Base-by-base conservation (phyloP, 441 rosid species). In the Populus hybrid region DNA sequence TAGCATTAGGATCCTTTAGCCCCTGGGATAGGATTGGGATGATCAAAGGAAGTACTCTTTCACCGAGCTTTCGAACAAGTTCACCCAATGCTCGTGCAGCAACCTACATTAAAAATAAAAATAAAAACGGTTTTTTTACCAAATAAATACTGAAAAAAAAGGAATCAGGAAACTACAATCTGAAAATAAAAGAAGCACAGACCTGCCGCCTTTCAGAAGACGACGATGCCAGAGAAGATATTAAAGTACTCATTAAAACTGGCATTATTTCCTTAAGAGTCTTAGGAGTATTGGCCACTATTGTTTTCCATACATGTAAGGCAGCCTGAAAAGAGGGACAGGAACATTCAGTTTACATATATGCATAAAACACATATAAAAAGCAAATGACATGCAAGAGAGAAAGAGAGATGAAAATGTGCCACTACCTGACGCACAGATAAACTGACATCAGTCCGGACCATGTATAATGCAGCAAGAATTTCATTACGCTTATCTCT, bases 121-220 rank as follows among this genome's bases (percentile, higher is more conserved):
- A 40, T 66, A 40, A 29, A 12, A 64, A 21, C 61, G 4, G 9
- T 7, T 35, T 26, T 7, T 63, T 63, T 35, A 21, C 10, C 12
- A 36, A 65, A 29, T 26, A 65, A 64, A 64, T 9, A 23, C 28
- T 64, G 35, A 14, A 68, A 68, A 35, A 68, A 1, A 40, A 20
- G 8, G 3, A 73, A 70, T 69, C n/a, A 65, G 10, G 3, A 66
- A 59, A 69, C 16, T 14, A 10, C 53, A 33, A n/a, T 71, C 14
- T 26, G 35, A 45, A 24, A n/a, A 59, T 2, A 20, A 73, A 18
- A 65, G 10, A 82, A 70, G 38, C 45, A 77, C 81, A 80, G 84
- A 95, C 99, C 99, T 97, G 98, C 36, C 98, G 94, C 89, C 99
- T 95, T 83, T 97, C 99, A 45, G 96, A 91, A 69, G 99, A 94